Evolutionary conservation across 495 filamentous ascomycete species (phyloP), one percentile per base, ranked within the genome.

Genomic region (Aspergillus mulundensis): DNA sequence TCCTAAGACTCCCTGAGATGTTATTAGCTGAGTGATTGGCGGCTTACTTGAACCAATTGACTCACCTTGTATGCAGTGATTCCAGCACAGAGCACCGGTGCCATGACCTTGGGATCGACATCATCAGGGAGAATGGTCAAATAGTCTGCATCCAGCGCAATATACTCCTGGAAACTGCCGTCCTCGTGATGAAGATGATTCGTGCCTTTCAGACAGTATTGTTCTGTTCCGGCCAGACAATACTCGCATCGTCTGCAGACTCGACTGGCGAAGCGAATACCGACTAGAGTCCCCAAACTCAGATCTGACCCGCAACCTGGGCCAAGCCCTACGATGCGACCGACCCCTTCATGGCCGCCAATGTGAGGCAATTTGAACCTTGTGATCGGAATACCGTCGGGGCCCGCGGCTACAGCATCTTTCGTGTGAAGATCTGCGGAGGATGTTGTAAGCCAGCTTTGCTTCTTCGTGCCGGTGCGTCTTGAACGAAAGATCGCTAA

Each of bases 161-260:
- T 75, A 53, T 73, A 77, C 61, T 77, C 59, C 63, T 77, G 74
- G 40, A 77, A 78, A 34, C 70, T 72, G 3, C 77, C 77, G 59
- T 79, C 77, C 38, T 76, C 76, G 53, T 80, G 75, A 50, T 77
- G 76, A 18, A 79, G 56, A 60, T 79, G 77, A 32, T 79, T 78
- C 7, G 75, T 78, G 42, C 69, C 68, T 47, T 70, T 66, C 23
- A 68, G 49, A 34, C 72, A 75, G 47, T 78, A 69, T 59, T 80
- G 75, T 56, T 80, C 76, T 23, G 60, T 70, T 2, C 76, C 76
- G 1, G 69, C 72, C 23, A 78, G 65, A 57, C 77, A 79, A 45
- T 72, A 78, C 47, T 77, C 70, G 60, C 76, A 80, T 10, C 76
- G 69, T 18, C 77, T 63, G 57, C 77, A 79, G 21, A 79, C 68